These are phyloP conservation scores for Tylopilus vinaceipallidus DNA, from an alignment of 768 basidiomycete genomes.

Conservation along the genomic window DNA sequence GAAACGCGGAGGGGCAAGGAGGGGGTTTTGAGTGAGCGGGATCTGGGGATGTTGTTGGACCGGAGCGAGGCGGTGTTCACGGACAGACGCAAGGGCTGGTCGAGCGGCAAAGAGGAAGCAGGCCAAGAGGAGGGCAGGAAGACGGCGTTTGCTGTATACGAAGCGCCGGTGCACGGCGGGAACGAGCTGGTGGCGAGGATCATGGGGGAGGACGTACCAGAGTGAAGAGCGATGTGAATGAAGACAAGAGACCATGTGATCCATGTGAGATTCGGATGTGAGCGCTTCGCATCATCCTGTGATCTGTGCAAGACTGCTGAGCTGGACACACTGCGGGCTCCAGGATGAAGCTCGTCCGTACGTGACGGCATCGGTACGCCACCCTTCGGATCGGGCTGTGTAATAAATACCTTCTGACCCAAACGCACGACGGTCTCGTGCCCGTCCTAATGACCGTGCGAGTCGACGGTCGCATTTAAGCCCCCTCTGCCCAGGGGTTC, in stretches of 20 bases:
- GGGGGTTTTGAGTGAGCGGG: slow-evolving; percentile 76
- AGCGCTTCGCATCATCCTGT: no score
- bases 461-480: not conserved
- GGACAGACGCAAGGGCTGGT: slow-evolving; percentile 74
- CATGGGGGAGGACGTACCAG: slow-evolving; percentile 45
- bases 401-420: no score
- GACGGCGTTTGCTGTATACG: slow-evolving; percentile 76
- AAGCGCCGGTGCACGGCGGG: slow-evolving; percentile 59
- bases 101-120: slow-evolving; percentile 35
- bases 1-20: slow-evolving; percentile 62
- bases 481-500: no score
- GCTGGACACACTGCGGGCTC: no score
- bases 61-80: slow-evolving; percentile 71
- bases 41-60: slow-evolving; percentile 80
- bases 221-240: no score
- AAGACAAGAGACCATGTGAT: no score
- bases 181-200: slow-evolving; percentile 71
- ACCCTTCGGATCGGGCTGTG: no score
- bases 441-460: not conserved
- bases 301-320: no score
- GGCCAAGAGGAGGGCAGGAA: slow-evolving; percentile 28
- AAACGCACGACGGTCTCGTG: no score
- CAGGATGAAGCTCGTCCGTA: no score
- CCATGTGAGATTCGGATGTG: no score
- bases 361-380: no score